Evolutionary conservation across 2,329 filamentous ascomycete genomes (phyloP).

Genomic region (Aspergillus cejpii): DNA sequence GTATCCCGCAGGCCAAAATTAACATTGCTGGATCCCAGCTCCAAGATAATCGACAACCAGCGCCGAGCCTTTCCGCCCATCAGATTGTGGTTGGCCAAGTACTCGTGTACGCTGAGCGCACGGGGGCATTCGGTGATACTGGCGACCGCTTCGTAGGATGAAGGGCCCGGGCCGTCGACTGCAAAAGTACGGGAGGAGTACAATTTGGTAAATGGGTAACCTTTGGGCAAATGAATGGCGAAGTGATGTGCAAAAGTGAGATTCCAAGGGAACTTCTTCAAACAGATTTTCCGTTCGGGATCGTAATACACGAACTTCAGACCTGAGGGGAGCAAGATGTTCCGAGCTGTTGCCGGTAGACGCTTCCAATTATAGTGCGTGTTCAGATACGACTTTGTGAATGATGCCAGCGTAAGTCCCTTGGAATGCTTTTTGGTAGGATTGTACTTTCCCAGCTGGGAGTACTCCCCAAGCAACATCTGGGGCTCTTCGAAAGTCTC

Average conservation of each 20-base stretch:
- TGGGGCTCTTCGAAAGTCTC: conserved; percentile 13
- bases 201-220: conserved; percentile 34
- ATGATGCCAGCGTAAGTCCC: conserved; percentile 40
- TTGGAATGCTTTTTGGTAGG: neutral
- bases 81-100: conserved; percentile 42
- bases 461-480: conserved; percentile 30
- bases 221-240: conserved; percentile 31
- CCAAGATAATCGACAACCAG: conserved; percentile 46
- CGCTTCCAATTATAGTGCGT: conserved; percentile 45
- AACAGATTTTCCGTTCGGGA: conserved; percentile 34
- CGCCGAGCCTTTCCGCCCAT: conserved; percentile 41
- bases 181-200: conserved; percentile 21
- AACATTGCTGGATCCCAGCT: conserved; percentile 49
- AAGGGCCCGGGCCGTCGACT: conserved; percentile 35
- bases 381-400: conserved; percentile 42
- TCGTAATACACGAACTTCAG: conserved; percentile 48
- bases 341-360: conserved; percentile 39
- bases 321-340: conserved; percentile 45
- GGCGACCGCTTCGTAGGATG: conserved; percentile 47
- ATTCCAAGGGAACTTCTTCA: conserved; percentile 19
- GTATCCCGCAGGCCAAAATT: conserved; percentile 55
- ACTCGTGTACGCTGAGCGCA: conserved; percentile 46
- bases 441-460: conserved; percentile 25
- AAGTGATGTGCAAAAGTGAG: conserved; percentile 46
- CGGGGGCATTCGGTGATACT: conserved; percentile 44